Conservation (phyloP, 805 yeast genomes). For the Saccharomyces mikatae region DNA sequence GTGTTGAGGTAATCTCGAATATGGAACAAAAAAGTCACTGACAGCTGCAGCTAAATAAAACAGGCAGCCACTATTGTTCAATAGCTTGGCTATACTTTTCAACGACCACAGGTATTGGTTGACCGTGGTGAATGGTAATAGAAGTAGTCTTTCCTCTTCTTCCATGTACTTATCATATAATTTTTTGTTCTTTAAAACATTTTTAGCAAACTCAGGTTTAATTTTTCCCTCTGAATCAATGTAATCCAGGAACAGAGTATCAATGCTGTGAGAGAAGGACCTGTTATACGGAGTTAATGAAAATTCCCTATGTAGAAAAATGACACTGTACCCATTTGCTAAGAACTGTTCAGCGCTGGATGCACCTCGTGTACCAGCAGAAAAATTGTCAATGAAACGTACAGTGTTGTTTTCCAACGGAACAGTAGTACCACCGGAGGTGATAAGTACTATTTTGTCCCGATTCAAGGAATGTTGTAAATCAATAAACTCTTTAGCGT, state of each 20-base stretch:
- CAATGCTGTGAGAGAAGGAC: slow-evolving; percentile 73
- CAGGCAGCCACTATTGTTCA: slow-evolving; percentile 56
- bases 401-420: slow-evolving; percentile 96
- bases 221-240: slow-evolving; percentile 57
- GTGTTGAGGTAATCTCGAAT: slow-evolving; percentile 79
- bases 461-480: slow-evolving; percentile 38
- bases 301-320: slow-evolving; percentile 87
- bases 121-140: slow-evolving; percentile 88
- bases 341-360: slow-evolving; percentile 88
- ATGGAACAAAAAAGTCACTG: slow-evolving; percentile 89
- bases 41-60: slow-evolving; percentile 96
- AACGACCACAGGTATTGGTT: slow-evolving; percentile 87
- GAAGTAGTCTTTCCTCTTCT: slow-evolving; percentile 33
- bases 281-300: slow-evolving; percentile 89
- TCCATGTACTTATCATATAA: slow-evolving; percentile 25
- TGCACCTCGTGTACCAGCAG: slow-evolving; percentile 98
- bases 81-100: slow-evolving; percentile 50
- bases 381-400: slow-evolving; percentile 89
- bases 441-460: slow-evolving; percentile 66
- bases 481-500: slow-evolving; percentile 54
- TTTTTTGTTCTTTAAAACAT: slow-evolving; percentile 54
- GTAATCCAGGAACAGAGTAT: slow-evolving; percentile 74
- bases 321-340: slow-evolving; percentile 81
- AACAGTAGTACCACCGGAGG: slow-evolving; percentile 96
- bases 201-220: slow-evolving; percentile 48